Evolutionary conservation across 345 rosid species (phyloP), one percentile per base, ranked within the genome.

Genomic region (Hibiscus tridactylites): DNA sequence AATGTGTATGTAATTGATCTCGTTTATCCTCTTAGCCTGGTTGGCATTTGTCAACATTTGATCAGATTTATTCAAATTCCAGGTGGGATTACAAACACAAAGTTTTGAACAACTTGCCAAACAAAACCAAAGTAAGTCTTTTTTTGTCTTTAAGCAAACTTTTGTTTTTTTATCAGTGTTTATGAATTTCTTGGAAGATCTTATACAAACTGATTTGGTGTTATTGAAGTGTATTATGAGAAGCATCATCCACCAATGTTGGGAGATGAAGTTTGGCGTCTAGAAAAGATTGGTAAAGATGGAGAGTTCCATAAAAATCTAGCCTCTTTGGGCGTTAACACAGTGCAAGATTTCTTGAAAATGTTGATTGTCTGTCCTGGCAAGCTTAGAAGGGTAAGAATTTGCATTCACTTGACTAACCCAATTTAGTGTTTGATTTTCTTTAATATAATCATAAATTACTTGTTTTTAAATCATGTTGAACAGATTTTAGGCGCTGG

Each of bases 241-340:
- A 93, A 93, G 78, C 96, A 90, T 79, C 77, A 88, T 77, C 98
- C 98, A 26, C 98, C 98, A 59, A 75, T 72, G 83, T 71, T 93
- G 54, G 82, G 78, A 2, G 98, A 93, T 71, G 89, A 93, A 54
- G 26, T 54, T 54, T 54, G 58, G 58, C 58, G 58, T 17, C 58
- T 54, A 17, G 58, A 54, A 17, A 93, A 85, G 80, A 90, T 93
- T 39, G 96, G 90, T 26, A 93, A 91, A 83, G 94, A 80, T 46
- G 98, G 97, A 44, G 87, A 89, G 31, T 91, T 93, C 73, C 98
- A 93, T 80, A 87, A 73, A 76, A 93, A 85, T 79, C 85, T 93
- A 39, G 17, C 83, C 6, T 49, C 76, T 16, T 10, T 28, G 0
- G 73, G 81, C 35, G 78, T 91, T 65, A 76, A 82, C n/a, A 77